Evolutionary conservation across 176 grass and related monocot genomes (phyloP).

Genomic region (Avena sativa): DNA sequence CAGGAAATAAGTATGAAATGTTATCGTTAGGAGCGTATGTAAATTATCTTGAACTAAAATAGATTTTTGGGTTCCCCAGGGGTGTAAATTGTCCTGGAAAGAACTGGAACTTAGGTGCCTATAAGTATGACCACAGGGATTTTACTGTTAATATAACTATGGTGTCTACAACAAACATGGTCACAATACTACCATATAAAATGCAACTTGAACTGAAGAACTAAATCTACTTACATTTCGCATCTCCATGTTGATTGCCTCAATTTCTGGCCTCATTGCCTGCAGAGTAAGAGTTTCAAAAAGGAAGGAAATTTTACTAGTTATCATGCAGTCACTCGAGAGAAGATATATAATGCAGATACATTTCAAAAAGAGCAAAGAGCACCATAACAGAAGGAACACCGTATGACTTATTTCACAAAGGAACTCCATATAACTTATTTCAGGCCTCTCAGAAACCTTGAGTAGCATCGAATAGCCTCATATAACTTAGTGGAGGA

Average conservation of each 20-base stretch:
- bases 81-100: background rate
- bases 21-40: background rate
- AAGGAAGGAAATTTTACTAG: background rate
- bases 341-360: background rate
- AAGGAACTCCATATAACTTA: background rate
- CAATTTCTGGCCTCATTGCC: constrained; percentile 75
- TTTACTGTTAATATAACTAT: background rate
- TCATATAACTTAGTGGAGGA: background rate
- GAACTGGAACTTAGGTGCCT: background rate
- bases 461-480: background rate
- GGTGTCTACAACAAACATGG: background rate
- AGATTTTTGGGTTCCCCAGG: background rate
- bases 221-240: constrained; percentile 57
- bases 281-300: constrained; percentile 39
- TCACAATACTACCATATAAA: constrained; percentile 5
- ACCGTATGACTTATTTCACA: background rate
- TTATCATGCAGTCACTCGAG: background rate
- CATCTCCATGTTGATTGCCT: constrained; percentile 64
- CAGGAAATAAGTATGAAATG: constrained; percentile 17
- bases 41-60: background rate
- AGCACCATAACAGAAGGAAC: background rate
- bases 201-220: constrained; percentile 11
- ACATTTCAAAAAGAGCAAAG: background rate
- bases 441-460: background rate
- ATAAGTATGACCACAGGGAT: background rate